Conservation (phyloP, 495 filamentous ascomycete genomes). For the Thermothielavioides terrestris region DNA sequence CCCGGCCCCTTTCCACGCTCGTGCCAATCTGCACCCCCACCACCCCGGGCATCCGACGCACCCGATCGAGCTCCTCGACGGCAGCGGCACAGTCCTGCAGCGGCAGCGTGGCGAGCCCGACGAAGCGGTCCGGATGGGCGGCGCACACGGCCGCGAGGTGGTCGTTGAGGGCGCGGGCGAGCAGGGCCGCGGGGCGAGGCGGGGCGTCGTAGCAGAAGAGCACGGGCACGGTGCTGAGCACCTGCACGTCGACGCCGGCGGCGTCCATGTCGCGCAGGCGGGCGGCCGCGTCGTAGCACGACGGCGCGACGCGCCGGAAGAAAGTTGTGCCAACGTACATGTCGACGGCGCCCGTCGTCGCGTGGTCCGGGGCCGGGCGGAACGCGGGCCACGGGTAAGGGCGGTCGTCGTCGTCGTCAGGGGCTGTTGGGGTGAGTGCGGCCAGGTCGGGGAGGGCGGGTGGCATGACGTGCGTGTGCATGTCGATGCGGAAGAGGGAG, state of each 20-base stretch:
- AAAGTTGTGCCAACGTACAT: slow-evolving; percentile 23
- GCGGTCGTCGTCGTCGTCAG: neutral
- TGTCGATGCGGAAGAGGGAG: slow-evolving; percentile 24
- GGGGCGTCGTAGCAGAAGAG: slow-evolving; percentile 27
- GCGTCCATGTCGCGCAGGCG: slow-evolving; percentile 22
- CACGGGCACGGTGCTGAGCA: slow-evolving; percentile 23
- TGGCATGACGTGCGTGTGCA: slow-evolving; percentile 29
- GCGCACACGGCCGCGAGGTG: slow-evolving; percentile 12
- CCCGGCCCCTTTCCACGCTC: slow-evolving; percentile 3
- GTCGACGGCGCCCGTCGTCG: slow-evolving; percentile 13
- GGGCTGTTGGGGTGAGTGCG: slow-evolving; percentile 1
- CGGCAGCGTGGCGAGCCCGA: slow-evolving; percentile 22
- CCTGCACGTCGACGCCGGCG: slow-evolving; percentile 24
- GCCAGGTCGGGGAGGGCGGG: slow-evolving; percentile 15
- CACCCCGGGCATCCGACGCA: slow-evolving; percentile 4
- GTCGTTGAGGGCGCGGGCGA: slow-evolving; percentile 20
- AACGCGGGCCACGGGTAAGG: slow-evolving; percentile 22
- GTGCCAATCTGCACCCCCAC: slow-evolving; percentile 23
- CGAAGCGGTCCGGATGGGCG: slow-evolving; percentile 9
- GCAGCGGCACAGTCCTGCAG: slow-evolving; percentile 49
- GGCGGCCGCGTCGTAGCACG: slow-evolving; percentile 18
- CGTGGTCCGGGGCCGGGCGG: slow-evolving; percentile 6
- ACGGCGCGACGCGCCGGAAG: slow-evolving; percentile 20
- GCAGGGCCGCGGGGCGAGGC: slow-evolving; percentile 1
- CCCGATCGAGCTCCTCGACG: slow-evolving; percentile 51